Evolutionary conservation across 106 monocot species (phyloP).

Genomic region (Dioscorea zingiberensis): DNA sequence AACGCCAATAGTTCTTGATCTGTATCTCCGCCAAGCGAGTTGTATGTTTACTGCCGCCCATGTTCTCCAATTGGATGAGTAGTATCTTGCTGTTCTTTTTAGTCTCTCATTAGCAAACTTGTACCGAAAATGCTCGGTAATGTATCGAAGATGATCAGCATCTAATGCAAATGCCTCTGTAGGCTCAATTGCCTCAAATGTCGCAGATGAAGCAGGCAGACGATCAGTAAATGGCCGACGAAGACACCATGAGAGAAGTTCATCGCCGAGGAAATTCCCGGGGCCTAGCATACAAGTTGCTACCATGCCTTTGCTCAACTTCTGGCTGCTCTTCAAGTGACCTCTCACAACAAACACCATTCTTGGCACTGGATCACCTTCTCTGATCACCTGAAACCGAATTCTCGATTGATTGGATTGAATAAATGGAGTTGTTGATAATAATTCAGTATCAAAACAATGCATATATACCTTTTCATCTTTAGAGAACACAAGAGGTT

Average conservation of each 20-base stretch:
- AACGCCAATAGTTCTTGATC: constrained; percentile 11
- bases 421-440: too few species aligned
- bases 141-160: constrained; percentile 61
- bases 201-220: constrained; percentile 66
- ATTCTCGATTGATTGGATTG: not conserved
- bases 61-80: constrained; percentile 84
- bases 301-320: constrained; percentile 52
- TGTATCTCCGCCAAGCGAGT: constrained; percentile 67
- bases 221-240: constrained; percentile 77
- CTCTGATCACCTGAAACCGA: constrained; percentile 61
- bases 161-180: constrained; percentile 73
- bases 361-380: constrained; percentile 80
- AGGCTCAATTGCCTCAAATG: constrained; percentile 55
- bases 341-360: constrained; percentile 81
- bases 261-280: constrained; percentile 78
- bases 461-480: constrained; percentile 53
- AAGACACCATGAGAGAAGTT: constrained; percentile 93
- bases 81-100: constrained; percentile 74
- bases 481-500: constrained; percentile 75
- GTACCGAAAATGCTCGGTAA: constrained; percentile 89
- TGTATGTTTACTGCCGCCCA: constrained; percentile 95
- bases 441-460: too few species aligned
- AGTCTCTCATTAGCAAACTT: constrained; percentile 83
- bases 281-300: constrained; percentile 65
- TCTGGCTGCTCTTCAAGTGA: constrained; percentile 52